Base-by-base conservation (phyloP, 2,329 filamentous ascomycete genomes). In the Bimuria novae-zelandiae region DNA sequence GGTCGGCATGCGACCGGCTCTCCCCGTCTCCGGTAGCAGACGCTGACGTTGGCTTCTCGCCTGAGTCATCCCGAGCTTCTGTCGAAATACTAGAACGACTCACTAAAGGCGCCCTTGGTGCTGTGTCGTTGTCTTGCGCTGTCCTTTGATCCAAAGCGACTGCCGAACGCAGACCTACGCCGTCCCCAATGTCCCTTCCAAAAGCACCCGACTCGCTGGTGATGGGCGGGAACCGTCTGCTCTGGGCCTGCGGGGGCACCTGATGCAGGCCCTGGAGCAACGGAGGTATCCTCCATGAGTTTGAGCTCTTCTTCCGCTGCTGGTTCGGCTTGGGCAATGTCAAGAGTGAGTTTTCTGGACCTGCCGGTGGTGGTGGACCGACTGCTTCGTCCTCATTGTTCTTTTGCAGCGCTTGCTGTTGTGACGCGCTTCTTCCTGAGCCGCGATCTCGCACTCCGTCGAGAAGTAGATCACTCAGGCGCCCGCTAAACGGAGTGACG, bases 261-360 rank as follows among this genome's bases (percentile, higher is more conserved):
- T 87, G 83, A 69, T 86, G 84, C 37, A 87, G 69, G 7, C 84
- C 84, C 62, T 84, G 84, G 10, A 87, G 69, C 14, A 80, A 69
- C 7, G 79, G 79, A 11, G 78, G 79, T 43, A 80, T 75, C 21
- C 75, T 68, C 12, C 71, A 71, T 33, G 75, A 58, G 55, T 65
- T 69, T 17, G 63, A 49, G 17, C 59, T 61, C 44, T 68, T 72
- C 53, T 68, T 69, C 23, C 62, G 65, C 27, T 55, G 64, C 44
- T 67, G 67, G 25, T 64, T 75, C 17, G 74, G 70, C 54, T 75
- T 75, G 2, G 78, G 78, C 22, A 76, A 58, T 32, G 64, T 72
- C 29, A 72, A 64, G 22, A 69, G 56, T 11, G 62, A 58, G 21
- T 55, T 62, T 4, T 68, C 67, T 8, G 52, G 43, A 5, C 51